Evolutionary conservation across 805 yeast species (phyloP), one percentile per base, ranked within the genome.

Genomic region (Pichia phayaonensis): DNA sequence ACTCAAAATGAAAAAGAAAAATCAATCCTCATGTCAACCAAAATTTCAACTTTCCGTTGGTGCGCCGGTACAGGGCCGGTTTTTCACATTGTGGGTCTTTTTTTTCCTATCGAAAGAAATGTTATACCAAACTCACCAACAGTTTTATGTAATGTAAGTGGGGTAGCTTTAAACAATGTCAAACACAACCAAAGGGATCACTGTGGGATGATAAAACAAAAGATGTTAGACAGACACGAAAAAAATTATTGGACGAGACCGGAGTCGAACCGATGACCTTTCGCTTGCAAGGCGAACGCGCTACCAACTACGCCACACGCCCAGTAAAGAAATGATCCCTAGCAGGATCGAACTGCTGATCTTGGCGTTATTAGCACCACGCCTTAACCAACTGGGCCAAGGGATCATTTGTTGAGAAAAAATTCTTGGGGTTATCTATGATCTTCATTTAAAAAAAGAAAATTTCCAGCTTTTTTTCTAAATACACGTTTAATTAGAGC

Each of bases 261-360:
- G 85, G 85, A 80, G 74, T 80, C 81, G 84, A 80, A 79, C 84
- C 84, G 80, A 80, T 79, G 86, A 81, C 86, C 85, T 80, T 77
- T 79, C 82, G 79, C 85, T 80, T 80, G 84, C 84, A 79, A 80
- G 79, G 85, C 79, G 81, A 77, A 77, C 84, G 84, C 84, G 84
- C 84, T 80, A 80, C 85, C 84, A 78, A 80, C 85, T 80, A 77
- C 85, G 84, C 84, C 85, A 80, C 84, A 80, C 83, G 85, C 86
- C 85, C 86, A 47, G 29, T 13, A 12, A 8, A 4, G 21, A 59
- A 68, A 61, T 81, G 87, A 80, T 81, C 85, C 85, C 85, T 81
- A 80, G 85, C 87, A 79, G 87, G 87, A 80, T 81, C 87, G 87
- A 81, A 81, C 87, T 79, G 87, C 85, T 80, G 87, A 81, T 81